Evolutionary conservation across 768 basidiomycete genomes (phyloP), one percentile per base, ranked within the genome.

Genomic region (Pholiota molesta): DNA sequence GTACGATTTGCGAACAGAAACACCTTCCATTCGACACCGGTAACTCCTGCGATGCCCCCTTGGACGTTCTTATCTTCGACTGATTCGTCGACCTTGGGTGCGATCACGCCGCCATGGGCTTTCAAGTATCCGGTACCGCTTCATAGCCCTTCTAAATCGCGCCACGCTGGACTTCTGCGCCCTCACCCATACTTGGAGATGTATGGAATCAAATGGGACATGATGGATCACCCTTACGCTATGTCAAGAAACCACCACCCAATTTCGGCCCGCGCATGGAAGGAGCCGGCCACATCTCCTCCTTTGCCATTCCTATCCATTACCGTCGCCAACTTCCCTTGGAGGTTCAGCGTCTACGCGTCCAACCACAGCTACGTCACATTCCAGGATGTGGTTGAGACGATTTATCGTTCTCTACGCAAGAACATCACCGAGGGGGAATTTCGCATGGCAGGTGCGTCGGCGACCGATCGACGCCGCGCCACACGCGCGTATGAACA

Each of bases 401-500:
- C 74, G 0, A 62, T 86, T 35, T 82, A 84, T 69, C 66, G 72
- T 53, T 71, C 71, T 52, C 76, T 87, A 31, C 80, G 83, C 19
- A 68, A 68, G 19, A 76, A 78, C 5, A 78, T 83, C 16, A 74
- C 78, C 7, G 59, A 68, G 0, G 56, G 66, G 26, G 87, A 88
- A 65, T 85, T 79, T 69, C 60, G 75, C 29, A 60, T 2, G 26
- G 26, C 66, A 1, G 68, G 81, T 16, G 77, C 76, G 0, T 74
- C 74, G 0, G 66, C 73, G 39, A 68, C 74, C 3, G 74, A 73
- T n/a, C 75, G 69, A 53, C 71, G 74, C n/a, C 67, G 72, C 19
- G 81, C 86, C 6, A 77, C 78, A 1, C 67, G 62, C 3, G 82
- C 85, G 23, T 89, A 84, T 68, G 79, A 79, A 62, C 62, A 67